Conservation (phyloP, 1,284 basidiomycete species). For the Ustilago sp. region DNA sequence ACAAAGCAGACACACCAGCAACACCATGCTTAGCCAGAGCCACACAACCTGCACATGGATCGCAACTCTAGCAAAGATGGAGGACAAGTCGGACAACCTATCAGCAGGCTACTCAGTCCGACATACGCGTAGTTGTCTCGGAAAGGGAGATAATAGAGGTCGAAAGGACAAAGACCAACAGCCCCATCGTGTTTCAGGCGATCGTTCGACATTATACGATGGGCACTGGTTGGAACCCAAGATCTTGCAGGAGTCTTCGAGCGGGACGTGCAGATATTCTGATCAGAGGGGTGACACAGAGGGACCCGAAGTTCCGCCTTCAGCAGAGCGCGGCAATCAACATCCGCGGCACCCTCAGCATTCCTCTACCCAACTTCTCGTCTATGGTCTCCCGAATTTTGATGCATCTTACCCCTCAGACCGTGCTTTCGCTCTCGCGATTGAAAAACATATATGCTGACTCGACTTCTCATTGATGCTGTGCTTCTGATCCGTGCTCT, state of each 20-base stretch:
- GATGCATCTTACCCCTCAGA: neutral
- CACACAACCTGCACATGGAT: neutral
- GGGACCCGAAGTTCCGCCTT: neutral
- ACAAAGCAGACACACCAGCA: neutral
- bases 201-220: neutral
- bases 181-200: neutral
- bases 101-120: neutral
- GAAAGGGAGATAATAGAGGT: neutral
- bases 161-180: neutral
- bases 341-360: neutral
- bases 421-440: neutral
- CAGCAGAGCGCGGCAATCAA: no score
- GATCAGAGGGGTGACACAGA: neutral
- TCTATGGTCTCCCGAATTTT: neutral
- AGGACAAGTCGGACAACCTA: neutral
- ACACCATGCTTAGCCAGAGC: neutral
- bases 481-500: neutral
- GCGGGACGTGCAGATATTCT: neutral
- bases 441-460: slow-evolving; percentile 5
- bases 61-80: neutral
- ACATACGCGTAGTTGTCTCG: neutral
- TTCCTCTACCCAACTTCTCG: neutral
- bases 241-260: neutral
- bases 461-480: neutral
- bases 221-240: no score